Evolutionary conservation across 78 protist species (phyloP).

Genomic region (Anaeramoeba flamelloides): DNA sequence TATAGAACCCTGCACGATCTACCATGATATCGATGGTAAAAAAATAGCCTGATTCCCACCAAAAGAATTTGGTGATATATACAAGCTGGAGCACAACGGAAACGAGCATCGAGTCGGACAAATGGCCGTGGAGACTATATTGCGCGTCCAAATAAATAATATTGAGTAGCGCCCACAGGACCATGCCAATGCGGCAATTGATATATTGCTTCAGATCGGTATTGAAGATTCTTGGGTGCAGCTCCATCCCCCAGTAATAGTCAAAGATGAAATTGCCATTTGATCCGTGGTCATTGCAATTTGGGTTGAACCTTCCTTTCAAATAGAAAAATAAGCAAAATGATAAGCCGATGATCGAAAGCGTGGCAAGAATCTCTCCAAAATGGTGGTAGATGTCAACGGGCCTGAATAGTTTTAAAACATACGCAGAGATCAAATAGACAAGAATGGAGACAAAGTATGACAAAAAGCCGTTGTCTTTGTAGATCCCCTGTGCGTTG

Average conservation of each 20-base stretch:
- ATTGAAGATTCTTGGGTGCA: conserved; percentile 16
- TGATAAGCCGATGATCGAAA: too few species aligned
- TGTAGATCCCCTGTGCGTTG: too few species aligned
- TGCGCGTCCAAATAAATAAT: conserved; percentile 1
- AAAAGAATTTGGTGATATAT: conserved; percentile 24
- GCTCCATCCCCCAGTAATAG: conserved; percentile 24
- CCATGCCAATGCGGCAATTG: conserved; percentile 26
- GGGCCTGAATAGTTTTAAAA: too few species aligned
- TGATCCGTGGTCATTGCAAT: too few species aligned
- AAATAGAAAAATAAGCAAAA: too few species aligned
- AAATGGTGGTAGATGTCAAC: too few species aligned
- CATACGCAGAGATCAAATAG: too few species aligned
- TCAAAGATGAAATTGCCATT: conserved; percentile 21
- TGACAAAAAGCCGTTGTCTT: too few species aligned
- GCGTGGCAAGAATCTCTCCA: too few species aligned
- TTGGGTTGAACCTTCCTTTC: too few species aligned
- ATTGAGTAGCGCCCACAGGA: conserved; percentile 10
- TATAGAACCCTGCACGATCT: conserved; percentile 27
- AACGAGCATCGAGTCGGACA: conserved; percentile 8
- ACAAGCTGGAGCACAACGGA: background rate
- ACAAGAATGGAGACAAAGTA: too few species aligned
- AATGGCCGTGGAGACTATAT: conserved; percentile 8
- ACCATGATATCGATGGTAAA: conserved; percentile 14
- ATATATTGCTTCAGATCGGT: conserved; percentile 17
- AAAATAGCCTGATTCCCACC: conserved; percentile 26